Evolutionary conservation across 371 early-diverging fungal species (phyloP), one percentile per base, ranked within the genome.

Genomic region (Rozella allomycis): DNA sequence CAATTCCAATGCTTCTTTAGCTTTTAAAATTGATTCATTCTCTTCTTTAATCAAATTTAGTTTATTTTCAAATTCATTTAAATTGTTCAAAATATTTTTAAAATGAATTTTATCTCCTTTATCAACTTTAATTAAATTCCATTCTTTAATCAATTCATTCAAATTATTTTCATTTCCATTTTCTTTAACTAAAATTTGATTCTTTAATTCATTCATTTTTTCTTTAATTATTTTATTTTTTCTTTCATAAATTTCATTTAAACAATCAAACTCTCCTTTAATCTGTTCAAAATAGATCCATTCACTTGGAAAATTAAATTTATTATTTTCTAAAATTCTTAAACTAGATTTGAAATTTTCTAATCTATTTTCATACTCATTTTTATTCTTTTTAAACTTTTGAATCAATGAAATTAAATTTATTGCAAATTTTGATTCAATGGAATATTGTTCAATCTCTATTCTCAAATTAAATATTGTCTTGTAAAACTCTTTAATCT

Each of bases 231-330:
- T 70, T 35, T 69, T 70, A 49, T 79, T 76, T 72, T 94, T 93
- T 52, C 81, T 67, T 26, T 59, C 60, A 31, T 88, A 43, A 33
- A 94, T 86, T 53, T 88, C 86, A 43, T 76, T 81, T 38, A 94
- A 87, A 1, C 90, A 81, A 41, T 78, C 76, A 90, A 91, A 93
- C 50, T 91, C 94, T 42, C 90, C 88, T 30, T 87, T 90, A 6
- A 93, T 67, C 41, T 88, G 81, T 34, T 91, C 97, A 16, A 79
- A 66, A 47, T 87, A 79, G 12, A 91, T 57, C 94, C 96, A 94
- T 42, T 94, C 88, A 27, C 44, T 48, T 18, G 88, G 82, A 57
- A 88, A 90, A 47, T 75, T 74, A 63, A 67, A 94, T 17, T 94
- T 66, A 47, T 88, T 88, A 23, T 79, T 72, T 45, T 90, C 88